Conservation (phyloP, 176 grass and related monocot genomes). For the Zea mays region DNA sequence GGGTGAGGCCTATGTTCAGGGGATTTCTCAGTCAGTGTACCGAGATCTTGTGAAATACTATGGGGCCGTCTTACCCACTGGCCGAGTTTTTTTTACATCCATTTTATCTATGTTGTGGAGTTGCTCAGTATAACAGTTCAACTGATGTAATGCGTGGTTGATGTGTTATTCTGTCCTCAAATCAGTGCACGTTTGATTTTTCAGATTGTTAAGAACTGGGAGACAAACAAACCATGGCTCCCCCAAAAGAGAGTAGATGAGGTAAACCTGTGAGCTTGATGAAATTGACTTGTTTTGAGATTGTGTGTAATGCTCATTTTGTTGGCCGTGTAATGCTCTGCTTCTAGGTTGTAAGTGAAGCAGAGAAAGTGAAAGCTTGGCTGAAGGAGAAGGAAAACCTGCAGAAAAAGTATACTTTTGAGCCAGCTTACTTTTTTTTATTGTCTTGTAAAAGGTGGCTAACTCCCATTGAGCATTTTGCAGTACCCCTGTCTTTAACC, state of each 20-base stretch:
- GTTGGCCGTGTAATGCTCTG: conserved; percentile 22
- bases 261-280: conserved; percentile 45
- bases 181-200: neutral
- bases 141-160: neutral
- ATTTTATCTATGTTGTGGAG: conserved; percentile 20
- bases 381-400: conserved; percentile 76
- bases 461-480: conserved; percentile 30
- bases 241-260: conserved; percentile 84
- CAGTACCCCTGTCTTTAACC: conserved; percentile 59
- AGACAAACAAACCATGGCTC: conserved; percentile 86
- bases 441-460: neutral
- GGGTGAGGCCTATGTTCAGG: too few relatives aligned
- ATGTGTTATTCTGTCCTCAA: conserved; percentile 27
- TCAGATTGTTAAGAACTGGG: conserved; percentile 93
- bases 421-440: neutral
- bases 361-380: conserved; percentile 84
- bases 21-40: too few relatives aligned
- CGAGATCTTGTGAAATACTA: too few relatives aligned
- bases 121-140: neutral
- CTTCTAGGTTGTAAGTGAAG: conserved; percentile 70
- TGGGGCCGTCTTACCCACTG: too few relatives aligned
- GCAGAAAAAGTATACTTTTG: conserved; percentile 76
- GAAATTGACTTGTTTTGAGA: conserved; percentile 16
- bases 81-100: neutral
- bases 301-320: conserved; percentile 36